Evolutionary conservation across 23 red algal species (phyloP).

Genomic region (Gracilaria gracilis): DNA sequence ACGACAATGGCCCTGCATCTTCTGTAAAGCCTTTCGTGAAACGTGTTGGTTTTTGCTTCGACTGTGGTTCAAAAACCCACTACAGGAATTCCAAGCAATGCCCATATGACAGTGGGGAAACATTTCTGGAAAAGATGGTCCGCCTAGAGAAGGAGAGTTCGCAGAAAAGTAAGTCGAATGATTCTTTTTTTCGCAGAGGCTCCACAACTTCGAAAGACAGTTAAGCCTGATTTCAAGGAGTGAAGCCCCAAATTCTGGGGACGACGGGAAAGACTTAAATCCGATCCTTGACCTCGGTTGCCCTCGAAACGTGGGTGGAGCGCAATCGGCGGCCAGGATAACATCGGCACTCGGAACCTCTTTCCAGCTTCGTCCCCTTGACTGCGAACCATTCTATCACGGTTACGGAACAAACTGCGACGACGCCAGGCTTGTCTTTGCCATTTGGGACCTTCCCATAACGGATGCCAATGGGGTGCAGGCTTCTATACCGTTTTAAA

Average conservation of each 20-base stretch:
- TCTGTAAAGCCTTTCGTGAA: not conserved
- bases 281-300: not conserved
- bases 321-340: not conserved
- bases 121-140: too few species aligned
- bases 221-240: not conserved
- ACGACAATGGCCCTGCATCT: too few species aligned
- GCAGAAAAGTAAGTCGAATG: not conserved
- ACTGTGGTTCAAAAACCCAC: not conserved
- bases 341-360: not conserved
- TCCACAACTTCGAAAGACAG: not conserved
- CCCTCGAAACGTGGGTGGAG: not conserved
- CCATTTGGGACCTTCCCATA: conserved; percentile 17
- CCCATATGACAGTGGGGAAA: too few species aligned
- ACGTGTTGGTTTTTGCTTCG: not conserved
- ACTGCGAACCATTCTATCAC: conserved; percentile 10
- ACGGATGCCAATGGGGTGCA: not conserved
- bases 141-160: not conserved
- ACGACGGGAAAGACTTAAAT: not conserved
- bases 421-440: conserved; percentile 10
- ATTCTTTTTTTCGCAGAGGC: not conserved
- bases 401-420: conserved; percentile 33
- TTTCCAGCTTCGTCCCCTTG: conserved; percentile 11
- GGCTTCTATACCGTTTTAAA: conserved; percentile 30
- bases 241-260: not conserved
- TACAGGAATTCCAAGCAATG: not conserved